phyloP scores from a whole-genome alignment of 345 rosid species.

The Acer saccharum region DNA sequence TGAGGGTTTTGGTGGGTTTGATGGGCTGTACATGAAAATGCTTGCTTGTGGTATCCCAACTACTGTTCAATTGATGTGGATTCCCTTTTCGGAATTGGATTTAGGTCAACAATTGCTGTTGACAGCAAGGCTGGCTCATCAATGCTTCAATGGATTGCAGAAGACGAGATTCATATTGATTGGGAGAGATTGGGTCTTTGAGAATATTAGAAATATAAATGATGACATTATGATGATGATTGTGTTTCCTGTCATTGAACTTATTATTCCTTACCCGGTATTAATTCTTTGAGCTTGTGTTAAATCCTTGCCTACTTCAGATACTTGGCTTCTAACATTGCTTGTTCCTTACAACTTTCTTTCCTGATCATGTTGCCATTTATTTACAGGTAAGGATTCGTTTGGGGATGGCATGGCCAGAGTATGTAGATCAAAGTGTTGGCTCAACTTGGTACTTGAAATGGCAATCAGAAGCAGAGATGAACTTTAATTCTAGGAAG shows the following conservation, averaged over 20 bases:
- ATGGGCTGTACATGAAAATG: conserved; percentile 91
- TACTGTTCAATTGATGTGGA: conserved; percentile 86
- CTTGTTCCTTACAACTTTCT: conserved; percentile 7
- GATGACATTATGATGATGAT: conserved; percentile 73
- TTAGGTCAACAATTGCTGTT: conserved; percentile 73
- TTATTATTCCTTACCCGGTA: conserved; percentile 81
- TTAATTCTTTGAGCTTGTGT: conserved; percentile 19
- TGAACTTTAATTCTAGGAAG: conserved; percentile 61
- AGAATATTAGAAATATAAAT: conserved; percentile 55
- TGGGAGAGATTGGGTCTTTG: conserved; percentile 47
- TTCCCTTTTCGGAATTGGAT: conserved; percentile 88
- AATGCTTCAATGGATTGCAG: conserved; percentile 57
- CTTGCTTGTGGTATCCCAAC: conserved; percentile 83
- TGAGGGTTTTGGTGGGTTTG: conserved; percentile 92
- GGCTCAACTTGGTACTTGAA: conserved; percentile 83
- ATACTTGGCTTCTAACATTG: conserved; percentile 2
- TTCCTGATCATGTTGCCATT: conserved; percentile 10
- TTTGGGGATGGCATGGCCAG: conserved; percentile 94
- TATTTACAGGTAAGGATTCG: conserved; percentile 61
- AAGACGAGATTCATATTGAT: conserved; percentile 49
- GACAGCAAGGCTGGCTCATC: conserved; percentile 51
- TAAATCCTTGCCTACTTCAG: conserved; percentile 5
- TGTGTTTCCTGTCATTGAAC: conserved; percentile 67
- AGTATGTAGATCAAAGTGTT: conserved; percentile 70
- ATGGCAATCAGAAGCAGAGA: conserved; percentile 88